phyloP scores from a whole-genome alignment of 169 alveolate species.

The Theileria equi region DNA sequence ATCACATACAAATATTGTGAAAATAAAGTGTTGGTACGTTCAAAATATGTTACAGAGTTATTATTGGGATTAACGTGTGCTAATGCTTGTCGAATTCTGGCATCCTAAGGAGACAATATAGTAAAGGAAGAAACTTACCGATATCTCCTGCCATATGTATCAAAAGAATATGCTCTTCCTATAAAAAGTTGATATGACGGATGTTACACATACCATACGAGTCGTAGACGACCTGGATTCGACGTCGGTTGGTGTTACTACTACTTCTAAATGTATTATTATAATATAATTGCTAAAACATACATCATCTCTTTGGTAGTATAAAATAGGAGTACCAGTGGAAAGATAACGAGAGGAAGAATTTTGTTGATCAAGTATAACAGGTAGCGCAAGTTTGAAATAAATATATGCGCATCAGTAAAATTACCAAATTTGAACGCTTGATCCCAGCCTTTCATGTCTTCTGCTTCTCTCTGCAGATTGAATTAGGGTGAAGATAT shows the following conservation, averaged over 20 bases:
- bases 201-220: constrained; percentile 52
- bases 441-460: constrained; percentile 1
- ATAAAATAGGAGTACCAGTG: constrained; percentile 27
- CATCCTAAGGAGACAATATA: constrained; percentile 1
- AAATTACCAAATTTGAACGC: background rate
- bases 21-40: background rate
- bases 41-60: background rate
- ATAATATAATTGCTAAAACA: background rate
- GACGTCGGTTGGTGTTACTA: constrained; percentile 4
- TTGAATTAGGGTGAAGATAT: background rate
- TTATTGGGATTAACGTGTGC: constrained; percentile 7
- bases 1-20: background rate
- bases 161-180: constrained; percentile 64
- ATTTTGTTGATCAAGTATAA: constrained; percentile 35
- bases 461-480: constrained; percentile 45
- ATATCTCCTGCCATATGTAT: constrained; percentile 59
- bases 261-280: background rate
- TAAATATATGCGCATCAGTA: background rate
- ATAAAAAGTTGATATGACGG: background rate
- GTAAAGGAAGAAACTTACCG: constrained; percentile 8
- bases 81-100: constrained; percentile 55
- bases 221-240: constrained; percentile 53
- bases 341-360: constrained; percentile 44
- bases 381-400: constrained; percentile 31
- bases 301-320: constrained; percentile 46